phyloP scores from a whole-genome alignment of 2,329 filamentous ascomycete genomes.

The Alternaria sp. region DNA sequence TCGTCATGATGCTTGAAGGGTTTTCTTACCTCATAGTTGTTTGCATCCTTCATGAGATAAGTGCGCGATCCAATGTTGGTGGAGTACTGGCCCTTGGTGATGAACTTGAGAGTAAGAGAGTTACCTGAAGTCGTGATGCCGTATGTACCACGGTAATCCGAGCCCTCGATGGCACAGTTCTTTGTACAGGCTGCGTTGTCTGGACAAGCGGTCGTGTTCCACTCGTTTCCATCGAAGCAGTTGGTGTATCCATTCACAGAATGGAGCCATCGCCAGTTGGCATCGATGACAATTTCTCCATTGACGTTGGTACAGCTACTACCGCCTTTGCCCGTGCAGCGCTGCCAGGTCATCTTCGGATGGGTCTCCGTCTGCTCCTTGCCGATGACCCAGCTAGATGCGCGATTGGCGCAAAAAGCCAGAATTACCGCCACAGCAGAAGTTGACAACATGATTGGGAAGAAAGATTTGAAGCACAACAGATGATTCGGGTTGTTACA shows the following conservation, averaged over 20 bases:
- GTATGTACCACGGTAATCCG: slow-evolving; percentile 54
- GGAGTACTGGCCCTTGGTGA: slow-evolving; percentile 59
- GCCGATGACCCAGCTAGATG: slow-evolving; percentile 49
- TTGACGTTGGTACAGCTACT: slow-evolving; percentile 44
- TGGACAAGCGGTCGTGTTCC: slow-evolving; percentile 50
- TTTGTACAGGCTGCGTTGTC: slow-evolving; percentile 41
- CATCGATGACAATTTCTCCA: slow-evolving; percentile 51
- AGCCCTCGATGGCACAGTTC: slow-evolving; percentile 53
- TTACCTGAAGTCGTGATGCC: slow-evolving; percentile 63
- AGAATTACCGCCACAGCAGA: slow-evolving; percentile 30
- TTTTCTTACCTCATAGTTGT: slow-evolving; percentile 32
- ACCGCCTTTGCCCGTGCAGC: slow-evolving; percentile 51
- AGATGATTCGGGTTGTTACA: background rate
- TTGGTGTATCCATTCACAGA: slow-evolving; percentile 50
- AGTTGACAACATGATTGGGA: slow-evolving; percentile 33
- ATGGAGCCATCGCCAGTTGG: slow-evolving; percentile 61
- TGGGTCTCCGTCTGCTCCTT: slow-evolving; percentile 51
- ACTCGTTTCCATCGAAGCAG: slow-evolving; percentile 53
- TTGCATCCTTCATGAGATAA: slow-evolving; percentile 46
- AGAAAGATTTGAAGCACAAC: background rate
- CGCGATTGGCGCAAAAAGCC: slow-evolving; percentile 37
- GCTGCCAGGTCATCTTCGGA: slow-evolving; percentile 51
- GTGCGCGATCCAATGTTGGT: slow-evolving; percentile 50
- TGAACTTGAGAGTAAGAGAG: slow-evolving; percentile 65
- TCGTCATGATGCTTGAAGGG: too few species aligned